phyloP scores from a whole-genome alignment of 257 asterid genomes.

The Solanum peruvianum region DNA sequence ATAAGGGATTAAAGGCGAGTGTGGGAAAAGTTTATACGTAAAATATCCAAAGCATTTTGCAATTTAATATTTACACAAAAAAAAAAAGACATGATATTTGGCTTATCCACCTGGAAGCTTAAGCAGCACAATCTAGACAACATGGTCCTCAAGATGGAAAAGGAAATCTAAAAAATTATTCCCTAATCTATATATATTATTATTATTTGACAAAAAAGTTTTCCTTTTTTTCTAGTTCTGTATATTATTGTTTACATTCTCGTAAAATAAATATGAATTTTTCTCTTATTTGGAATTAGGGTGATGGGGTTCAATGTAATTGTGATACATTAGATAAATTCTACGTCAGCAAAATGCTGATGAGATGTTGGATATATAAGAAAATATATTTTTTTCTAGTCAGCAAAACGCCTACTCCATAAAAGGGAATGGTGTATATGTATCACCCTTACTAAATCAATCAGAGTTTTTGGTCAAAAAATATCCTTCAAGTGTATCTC shows the following conservation, averaged over 20 bases:
- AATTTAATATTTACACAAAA: not conserved
- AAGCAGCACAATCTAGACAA: not conserved
- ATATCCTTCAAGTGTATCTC: fast-evolving
- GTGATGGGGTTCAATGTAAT: not conserved
- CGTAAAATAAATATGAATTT: not conserved
- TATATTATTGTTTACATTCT: not conserved
- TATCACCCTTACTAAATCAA: not conserved
- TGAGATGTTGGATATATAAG: too few species aligned
- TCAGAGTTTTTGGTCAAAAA: too few species aligned
- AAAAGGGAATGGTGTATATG: not conserved
- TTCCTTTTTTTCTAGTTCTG: not conserved
- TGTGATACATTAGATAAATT: not conserved
- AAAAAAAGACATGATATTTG: not conserved
- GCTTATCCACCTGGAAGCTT: not conserved
- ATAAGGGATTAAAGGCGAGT: not conserved
- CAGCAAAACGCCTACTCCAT: too few species aligned
- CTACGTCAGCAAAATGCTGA: too few species aligned
- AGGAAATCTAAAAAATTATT: not conserved
- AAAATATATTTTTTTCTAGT: too few species aligned
- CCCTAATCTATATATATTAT: not conserved
- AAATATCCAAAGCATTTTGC: not conserved
- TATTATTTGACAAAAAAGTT: not conserved
- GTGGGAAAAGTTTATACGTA: not conserved
- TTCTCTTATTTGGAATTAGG: not conserved
- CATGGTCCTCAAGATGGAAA: not conserved